These are phyloP conservation scores for Dactylorhiza incarnata DNA, from an alignment of 106 monocot species.

Conservation along the genomic window DNA sequence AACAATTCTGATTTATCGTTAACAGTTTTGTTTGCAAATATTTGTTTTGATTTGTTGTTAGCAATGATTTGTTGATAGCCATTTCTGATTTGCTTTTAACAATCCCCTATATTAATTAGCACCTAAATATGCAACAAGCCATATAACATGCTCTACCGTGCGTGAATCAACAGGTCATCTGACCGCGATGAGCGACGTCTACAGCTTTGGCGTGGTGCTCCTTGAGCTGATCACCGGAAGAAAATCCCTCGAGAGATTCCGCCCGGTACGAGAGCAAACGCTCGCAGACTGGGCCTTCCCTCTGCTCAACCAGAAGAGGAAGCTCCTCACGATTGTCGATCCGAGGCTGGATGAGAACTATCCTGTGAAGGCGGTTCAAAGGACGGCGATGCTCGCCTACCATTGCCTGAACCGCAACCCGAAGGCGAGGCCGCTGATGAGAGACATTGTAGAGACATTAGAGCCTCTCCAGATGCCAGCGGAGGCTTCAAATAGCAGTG, in stretches of 20 bases:
- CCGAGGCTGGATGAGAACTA: conserved; percentile 38
- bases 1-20: no score
- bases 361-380: conserved; percentile 37
- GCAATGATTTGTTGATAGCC: no score
- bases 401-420: conserved; percentile 59
- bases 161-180: conserved; percentile 37
- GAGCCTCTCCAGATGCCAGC: conserved; percentile 47
- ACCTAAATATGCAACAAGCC: no score
- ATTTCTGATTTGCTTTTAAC: no score
- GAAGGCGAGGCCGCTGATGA: conserved; percentile 74
- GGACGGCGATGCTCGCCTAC: conserved; percentile 50
- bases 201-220: conserved; percentile 67
- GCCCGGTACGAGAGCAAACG: conserved; percentile 38
- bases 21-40: no score
- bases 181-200: conserved; percentile 54
- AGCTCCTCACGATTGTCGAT: conserved; percentile 35
- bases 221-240: conserved; percentile 56
- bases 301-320: conserved; percentile 47
- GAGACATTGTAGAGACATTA: conserved; percentile 48
- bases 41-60: no score
- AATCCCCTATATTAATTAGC: no score
- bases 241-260: conserved; percentile 45
- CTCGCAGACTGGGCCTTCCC: conserved; percentile 58
- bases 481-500: conserved; percentile 2
- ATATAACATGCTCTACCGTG: no score